Base-by-base conservation (phyloP, 2,329 filamentous ascomycete genomes). In the Pyrenophora teres region DNA sequence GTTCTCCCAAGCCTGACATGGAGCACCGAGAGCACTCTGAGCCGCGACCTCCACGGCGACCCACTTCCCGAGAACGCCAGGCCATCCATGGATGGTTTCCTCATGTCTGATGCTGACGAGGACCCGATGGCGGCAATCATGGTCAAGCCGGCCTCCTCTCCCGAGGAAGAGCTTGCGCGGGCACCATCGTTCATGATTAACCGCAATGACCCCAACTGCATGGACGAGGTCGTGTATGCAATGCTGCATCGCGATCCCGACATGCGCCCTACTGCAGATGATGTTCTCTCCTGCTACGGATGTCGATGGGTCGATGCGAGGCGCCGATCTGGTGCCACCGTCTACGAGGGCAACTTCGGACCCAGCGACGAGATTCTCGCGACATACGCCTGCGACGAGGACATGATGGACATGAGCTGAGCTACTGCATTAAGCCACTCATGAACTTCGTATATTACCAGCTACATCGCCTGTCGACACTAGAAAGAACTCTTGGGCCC, bases 291-390 rank as follows among this genome's bases (percentile, higher is more conserved):
- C 39, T 83, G 87, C 1, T 85, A 87, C 41, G 90, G 91, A 19
- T 82, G 96, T 45, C 83, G 82, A 55, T 99, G 94, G 89, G 88
- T 95, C 27, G 83, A 86, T 47, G 77, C 80, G 43, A 86, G 92
- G 56, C 86, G 92, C 48, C 86, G 88, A 48, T 90, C 92, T 9
- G 90, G 92, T 38, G 94, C 94, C n/a, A 97, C 92, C 0, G 87
- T 99, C 46, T 99, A 89, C 64, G 94, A 99, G 76, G 94, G 94
- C 57, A 94, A 90, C 71, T 99, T 92, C 89, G 94, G 94, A 3
- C 93, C 93, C 27, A 82, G 82, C 19, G 87, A 87, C 58, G 82
- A 86, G 56, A 78, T 86, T 16, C 76, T 86, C 47, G 62, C 60
- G 45, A 66, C 63, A 35, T 62, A 59, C 77, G 78, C 80, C 16